Conservation (phyloP, 2,329 filamentous ascomycete genomes). For the Cladosporium sp. region DNA sequence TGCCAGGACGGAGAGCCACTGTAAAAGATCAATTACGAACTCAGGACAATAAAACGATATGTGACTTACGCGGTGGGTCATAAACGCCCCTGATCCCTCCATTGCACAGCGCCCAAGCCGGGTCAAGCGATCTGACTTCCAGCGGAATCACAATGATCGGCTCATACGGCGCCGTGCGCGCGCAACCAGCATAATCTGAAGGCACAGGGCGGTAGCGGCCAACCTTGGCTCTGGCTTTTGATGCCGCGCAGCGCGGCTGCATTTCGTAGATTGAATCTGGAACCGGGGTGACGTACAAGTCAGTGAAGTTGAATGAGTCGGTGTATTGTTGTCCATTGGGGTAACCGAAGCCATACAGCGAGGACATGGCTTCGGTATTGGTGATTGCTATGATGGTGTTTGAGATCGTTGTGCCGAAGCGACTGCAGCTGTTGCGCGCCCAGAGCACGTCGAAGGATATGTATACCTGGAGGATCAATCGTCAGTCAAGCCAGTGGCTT, state of each 20-base stretch:
- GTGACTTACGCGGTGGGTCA: conserved; percentile 24
- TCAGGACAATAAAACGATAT: too few relatives aligned
- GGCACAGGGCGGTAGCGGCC: conserved; percentile 14
- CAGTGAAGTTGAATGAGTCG: conserved; percentile 21
- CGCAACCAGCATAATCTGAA: conserved; percentile 20
- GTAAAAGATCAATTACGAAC: background rate
- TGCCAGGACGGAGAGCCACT: background rate
- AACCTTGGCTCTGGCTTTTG: background rate
- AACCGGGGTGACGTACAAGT: conserved; percentile 11
- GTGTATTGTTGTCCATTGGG: background rate
- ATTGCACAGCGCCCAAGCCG: conserved; percentile 27
- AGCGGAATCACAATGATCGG: conserved; percentile 28
- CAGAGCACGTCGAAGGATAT: conserved; percentile 29
- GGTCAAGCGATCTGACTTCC: conserved; percentile 23
- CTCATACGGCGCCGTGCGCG: conserved; percentile 24
- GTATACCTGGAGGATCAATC: conserved; percentile 20
- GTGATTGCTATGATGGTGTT: conserved; percentile 28
- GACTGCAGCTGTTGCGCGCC: conserved; percentile 28
- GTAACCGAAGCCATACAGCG: conserved; percentile 22
- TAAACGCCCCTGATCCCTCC: conserved; percentile 27
- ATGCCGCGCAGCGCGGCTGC: conserved; percentile 27
- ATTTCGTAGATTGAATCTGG: conserved; percentile 26
- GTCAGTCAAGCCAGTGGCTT: background rate
- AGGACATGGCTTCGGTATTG: conserved; percentile 23
- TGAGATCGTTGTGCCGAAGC: conserved; percentile 22